Evolutionary conservation across 164 flowering plant genomes (phyloP).

Genomic region (Tetrastigma voinierianum): DNA sequence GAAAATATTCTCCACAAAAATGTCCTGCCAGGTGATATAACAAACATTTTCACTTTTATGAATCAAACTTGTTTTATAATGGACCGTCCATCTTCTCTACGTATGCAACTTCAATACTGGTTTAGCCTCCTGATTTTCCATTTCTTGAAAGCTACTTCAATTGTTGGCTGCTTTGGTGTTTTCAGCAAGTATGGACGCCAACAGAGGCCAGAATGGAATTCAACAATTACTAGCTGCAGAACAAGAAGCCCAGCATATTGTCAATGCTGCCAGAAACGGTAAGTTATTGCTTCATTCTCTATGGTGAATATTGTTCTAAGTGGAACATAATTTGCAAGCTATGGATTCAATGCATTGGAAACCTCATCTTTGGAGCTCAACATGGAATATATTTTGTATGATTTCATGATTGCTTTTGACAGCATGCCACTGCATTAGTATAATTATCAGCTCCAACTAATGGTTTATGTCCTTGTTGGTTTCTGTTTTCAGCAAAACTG

Average conservation of each 20-base stretch:
- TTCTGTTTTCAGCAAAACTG: constrained; percentile 40
- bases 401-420: neutral
- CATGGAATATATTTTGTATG: neutral
- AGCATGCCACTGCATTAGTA: neutral
- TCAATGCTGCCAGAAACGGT: constrained; percentile 41
- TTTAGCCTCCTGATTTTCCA: neutral
- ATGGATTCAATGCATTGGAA: neutral
- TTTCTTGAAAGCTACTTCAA: neutral
- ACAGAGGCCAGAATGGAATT: constrained; percentile 43
- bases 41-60: neutral
- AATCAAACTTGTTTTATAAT: neutral
- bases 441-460: neutral
- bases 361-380: neutral
- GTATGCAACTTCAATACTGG: neutral
- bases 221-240: constrained; percentile 42
- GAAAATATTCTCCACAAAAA: neutral
- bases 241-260: constrained; percentile 51
- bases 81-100: neutral
- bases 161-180: neutral
- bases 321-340: no score
- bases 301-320: neutral
- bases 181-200: constrained; percentile 29
- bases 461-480: neutral
- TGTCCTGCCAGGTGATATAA: neutral
- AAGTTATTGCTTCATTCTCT: neutral